Evolutionary conservation across 2,329 filamentous ascomycete species (phyloP), one percentile per base, ranked within the genome.

Genomic region (Dactylellina drechsleri): DNA sequence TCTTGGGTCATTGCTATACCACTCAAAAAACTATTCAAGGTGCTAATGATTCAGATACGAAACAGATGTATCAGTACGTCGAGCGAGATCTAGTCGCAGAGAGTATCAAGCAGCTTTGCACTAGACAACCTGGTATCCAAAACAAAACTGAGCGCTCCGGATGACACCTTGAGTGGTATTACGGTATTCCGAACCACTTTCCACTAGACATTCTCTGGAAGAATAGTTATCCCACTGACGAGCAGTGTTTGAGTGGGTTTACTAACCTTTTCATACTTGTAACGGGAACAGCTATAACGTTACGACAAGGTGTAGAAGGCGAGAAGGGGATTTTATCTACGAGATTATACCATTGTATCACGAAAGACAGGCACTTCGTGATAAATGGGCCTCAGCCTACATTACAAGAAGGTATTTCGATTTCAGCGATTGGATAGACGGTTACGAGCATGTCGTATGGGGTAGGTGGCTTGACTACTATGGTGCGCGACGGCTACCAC

Each of bases 171-270:
- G 16, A 20, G 2, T 71, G 43, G 28, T 71, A 58, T 28, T n/a
- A 56, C 2, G 66, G 66, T 23, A 62, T 20, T 18, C 66, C 66
- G 6, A 47, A 62, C 13, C 18, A 54, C 4, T 62, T 70, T 23
- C 16, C 23, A 13, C 16, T 71, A 1, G 49, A 57, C 13, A 41
- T 71, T 7, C 26, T 16, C 2, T 62, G 57, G 66, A 6, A 56
- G 5, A 4, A 18, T 2, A 18, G 26, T 7, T 50, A 57, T 15
- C 66, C 66, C 13, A 52, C 23, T 6, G 40, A 41, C 12, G 20
- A 41, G 7, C 40, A 71, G 18, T 71, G 66, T 43, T n/a, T 26
- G 2, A 43, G 20, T 3, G 52, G 50, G 12, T 71, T 71, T n/a
- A 36, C 15, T 4, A 40, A 43, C 1, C 18, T 71, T n/a, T n/a